Conservation (phyloP, 148 eudicot genomes). For the Amaranthus hypochondriacus region DNA sequence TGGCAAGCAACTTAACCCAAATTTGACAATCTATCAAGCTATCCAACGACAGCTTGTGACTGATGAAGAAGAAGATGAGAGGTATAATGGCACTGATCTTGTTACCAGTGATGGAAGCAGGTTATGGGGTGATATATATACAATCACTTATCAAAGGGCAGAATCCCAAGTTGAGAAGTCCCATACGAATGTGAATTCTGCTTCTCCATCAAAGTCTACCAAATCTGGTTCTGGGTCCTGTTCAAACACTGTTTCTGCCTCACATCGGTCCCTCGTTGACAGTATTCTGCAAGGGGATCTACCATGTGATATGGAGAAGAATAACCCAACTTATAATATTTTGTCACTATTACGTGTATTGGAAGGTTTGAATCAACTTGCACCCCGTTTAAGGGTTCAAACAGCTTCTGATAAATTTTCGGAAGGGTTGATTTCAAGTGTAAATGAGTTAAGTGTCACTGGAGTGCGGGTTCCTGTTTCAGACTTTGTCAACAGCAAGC, state of each 20-base stretch:
- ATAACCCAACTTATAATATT: slow-evolving; percentile 75
- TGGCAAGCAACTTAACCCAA: slow-evolving; percentile 75
- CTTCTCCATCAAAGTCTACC: slow-evolving; percentile 42
- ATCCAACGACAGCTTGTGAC: slow-evolving; percentile 77
- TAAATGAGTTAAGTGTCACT: slow-evolving; percentile 48
- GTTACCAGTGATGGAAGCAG: slow-evolving; percentile 81
- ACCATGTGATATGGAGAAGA: slow-evolving; percentile 87
- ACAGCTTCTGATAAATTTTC: slow-evolving; percentile 57
- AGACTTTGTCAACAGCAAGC: slow-evolving; percentile 83
- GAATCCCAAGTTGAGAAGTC: slow-evolving; percentile 58
- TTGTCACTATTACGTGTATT: slow-evolving; percentile 77
- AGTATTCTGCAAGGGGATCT: slow-evolving; percentile 89
- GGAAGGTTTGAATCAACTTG: slow-evolving; percentile 96
- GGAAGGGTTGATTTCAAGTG: slow-evolving; percentile 57
- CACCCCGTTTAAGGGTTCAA: slow-evolving; percentile 76
- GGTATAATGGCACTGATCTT: slow-evolving; percentile 50
- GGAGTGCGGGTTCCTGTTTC: slow-evolving; percentile 58
- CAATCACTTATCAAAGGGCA: slow-evolving; percentile 71
- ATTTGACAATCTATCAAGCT: slow-evolving; percentile 93
- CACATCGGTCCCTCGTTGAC: slow-evolving; percentile 64
- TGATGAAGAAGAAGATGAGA: slow-evolving; percentile 88
- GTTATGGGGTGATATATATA: slow-evolving; percentile 79
- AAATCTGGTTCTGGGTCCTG: slow-evolving; percentile 42
- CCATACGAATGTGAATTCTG: slow-evolving; percentile 37
- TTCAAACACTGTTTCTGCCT: slow-evolving; percentile 37